Base-by-base conservation (phyloP, 2,329 filamentous ascomycete genomes). In the Endocalyx cinctus region DNA sequence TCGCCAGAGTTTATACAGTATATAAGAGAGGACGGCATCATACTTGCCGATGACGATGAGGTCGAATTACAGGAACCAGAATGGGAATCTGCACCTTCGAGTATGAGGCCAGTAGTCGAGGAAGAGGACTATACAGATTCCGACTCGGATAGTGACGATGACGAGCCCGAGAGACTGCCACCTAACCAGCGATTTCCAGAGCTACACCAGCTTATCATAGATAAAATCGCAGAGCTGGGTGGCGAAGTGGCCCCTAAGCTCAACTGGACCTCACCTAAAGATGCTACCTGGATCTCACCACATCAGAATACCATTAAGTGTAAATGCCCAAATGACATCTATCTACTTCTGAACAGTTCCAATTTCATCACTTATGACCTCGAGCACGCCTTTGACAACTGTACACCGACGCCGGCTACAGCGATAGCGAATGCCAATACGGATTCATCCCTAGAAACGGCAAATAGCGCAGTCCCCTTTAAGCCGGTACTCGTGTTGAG, bases 261-360 rank as follows among this genome's bases (percentile, higher is more conserved):
- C 29, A 97, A 97, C 66, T 98, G 92, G 92, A 96, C 89, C 5
- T 82, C 88, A 4, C 92, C 92, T 4, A 95, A 96, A 59, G 92
- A 98, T 56, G 92, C 92, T 7, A 87, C 85, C 15, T 96, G 88
- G 84, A 96, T 98, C 60, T 79, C 74, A 62, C 81, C 62, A 63
- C 57, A 90, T 72, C 62, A 81, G 50, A 98, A 98, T 60, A 94
- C 86, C 29, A 84, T 96, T 64, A 87, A 94, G 59, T 98, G 92
- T 62, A 81, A 79, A 4, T 80, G 79, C 1, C 79, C 92, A 3
- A 94, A 92, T 57, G 92, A 98, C 52, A 78, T 98, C 27, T 98
- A 97, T 55, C 73, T 97, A 12, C 74, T 98, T 1, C 73, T 98
- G 11, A 98, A 98, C 65, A 89, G 84, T 52, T 95, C 88, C 17